These are phyloP conservation scores for Recurvomyces mirabilis DNA, from an alignment of 495 filamentous ascomycete species.

Conservation along the genomic window DNA sequence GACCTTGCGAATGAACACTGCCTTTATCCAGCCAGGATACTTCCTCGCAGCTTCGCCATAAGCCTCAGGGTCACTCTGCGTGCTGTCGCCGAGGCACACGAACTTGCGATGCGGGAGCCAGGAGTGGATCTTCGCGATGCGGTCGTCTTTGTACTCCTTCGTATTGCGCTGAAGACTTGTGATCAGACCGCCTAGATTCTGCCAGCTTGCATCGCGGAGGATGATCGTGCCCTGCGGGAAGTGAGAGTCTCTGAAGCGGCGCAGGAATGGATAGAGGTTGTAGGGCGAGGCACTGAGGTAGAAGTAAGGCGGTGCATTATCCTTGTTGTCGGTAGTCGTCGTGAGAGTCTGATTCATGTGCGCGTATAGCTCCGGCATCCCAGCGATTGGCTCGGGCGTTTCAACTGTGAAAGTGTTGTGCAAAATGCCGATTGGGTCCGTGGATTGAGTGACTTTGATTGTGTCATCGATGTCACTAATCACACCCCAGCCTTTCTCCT, in stretches of 20 bases:
- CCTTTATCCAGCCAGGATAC: slow-evolving; percentile 61
- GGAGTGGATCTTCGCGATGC: slow-evolving; percentile 60
- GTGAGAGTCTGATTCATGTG: slow-evolving; percentile 33
- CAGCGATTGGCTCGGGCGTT: slow-evolving; percentile 50
- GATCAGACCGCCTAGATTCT: slow-evolving; percentile 71
- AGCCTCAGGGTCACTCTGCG: slow-evolving; percentile 82
- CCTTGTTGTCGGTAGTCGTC: slow-evolving; percentile 28
- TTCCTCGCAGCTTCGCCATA: slow-evolving; percentile 62
- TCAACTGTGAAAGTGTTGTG: slow-evolving; percentile 70
- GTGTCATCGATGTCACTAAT: slow-evolving; percentile 94
- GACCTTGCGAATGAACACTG: slow-evolving; percentile 76
- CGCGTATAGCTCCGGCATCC: slow-evolving; percentile 76
- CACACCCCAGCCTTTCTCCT: slow-evolving; percentile 72
- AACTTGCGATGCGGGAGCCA: slow-evolving; percentile 71
- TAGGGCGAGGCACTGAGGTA: slow-evolving; percentile 93
- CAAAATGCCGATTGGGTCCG: slow-evolving; percentile 65
- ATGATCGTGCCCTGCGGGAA: slow-evolving; percentile 72
- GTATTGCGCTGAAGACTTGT: slow-evolving; percentile 70
- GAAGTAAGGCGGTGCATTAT: slow-evolving; percentile 63
- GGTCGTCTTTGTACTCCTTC: slow-evolving; percentile 74
- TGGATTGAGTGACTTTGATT: slow-evolving; percentile 82
- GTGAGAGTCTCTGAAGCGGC: slow-evolving; percentile 52
- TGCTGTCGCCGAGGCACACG: slow-evolving; percentile 80
- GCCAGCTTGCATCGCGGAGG: slow-evolving; percentile 77
- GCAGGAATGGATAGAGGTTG: slow-evolving; percentile 86